Evolutionary conservation across 2,329 filamentous ascomycete genomes (phyloP), one percentile per base, ranked within the genome.

Genomic region (Alternaria triticimaculans): DNA sequence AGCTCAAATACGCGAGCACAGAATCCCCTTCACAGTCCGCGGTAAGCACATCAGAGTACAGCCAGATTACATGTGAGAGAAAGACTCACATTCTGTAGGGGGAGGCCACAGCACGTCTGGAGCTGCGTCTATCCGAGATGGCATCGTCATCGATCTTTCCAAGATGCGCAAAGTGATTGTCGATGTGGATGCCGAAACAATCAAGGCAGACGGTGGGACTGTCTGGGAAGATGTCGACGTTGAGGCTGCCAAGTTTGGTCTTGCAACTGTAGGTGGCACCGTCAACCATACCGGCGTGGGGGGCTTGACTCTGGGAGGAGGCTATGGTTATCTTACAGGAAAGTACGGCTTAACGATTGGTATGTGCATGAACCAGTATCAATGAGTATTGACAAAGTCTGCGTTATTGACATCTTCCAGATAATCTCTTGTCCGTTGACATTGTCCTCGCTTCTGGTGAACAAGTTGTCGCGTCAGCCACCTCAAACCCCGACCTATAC

Each of bases 211-310:
- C 60, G 86, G 87, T 25, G 87, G 87, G 8, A 82, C 84, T 46
- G 71, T 81, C 3, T 88, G 87, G 86, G 79, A 77, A 58, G 84
- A 88, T 68, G 83, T 89, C 12, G 87, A 89, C 66, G 76, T 80
- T 6, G 84, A 83, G 0, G 83, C 84, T 0, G 84, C 80, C 55
- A 75, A 82, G 51, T 78, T 87, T 68, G 82, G 83, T 0, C 82
- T 90, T 3, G 88, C 87, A 3, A 87, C 87, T 1, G 86, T 89
- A 0, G 88, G 87, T 9, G 88, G 88, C 3, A 89, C 88, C 0
- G 87, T 90, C 10, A 86, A 86, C 45, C 86, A 89, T 66, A 90
- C 87, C 1, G 88, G 88, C 6, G 85, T 90, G 6, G 88, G 87
- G 3, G 88, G 87, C 0, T 78, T 90, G 14, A 79, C 76, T 2